Base-by-base conservation (phyloP, 257 asterid genomes). In the Galeopsis tetrahit region DNA sequence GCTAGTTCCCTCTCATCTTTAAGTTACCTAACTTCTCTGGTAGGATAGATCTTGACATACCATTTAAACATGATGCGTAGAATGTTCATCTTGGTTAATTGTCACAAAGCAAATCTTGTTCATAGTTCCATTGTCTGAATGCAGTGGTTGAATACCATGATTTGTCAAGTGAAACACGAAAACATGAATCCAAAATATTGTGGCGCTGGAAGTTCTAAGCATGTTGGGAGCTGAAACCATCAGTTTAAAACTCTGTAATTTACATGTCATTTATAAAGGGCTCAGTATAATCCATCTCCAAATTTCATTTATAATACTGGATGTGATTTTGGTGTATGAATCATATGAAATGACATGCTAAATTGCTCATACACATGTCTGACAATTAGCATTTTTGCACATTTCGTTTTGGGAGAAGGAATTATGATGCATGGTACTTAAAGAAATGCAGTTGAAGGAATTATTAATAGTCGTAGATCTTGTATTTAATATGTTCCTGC, bases 351-450 rank as follows among this genome's bases (percentile, higher is more conserved):
- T 48, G 31, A 10, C 72, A 74, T 39, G 43, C 36, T 31, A 53
- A 15, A 52, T 36, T 68, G 63, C 39, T 51, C 32, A 42, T 32
- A 21, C 52, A 10, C 6, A 21, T 21, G 0, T 21, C 1, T 21
- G n/a, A n/a, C n/a, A n/a, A 8, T 32, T 66, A 28, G 31, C 49
- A 0, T 28, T 14, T 34, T 14, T 48, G 7, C 13, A 33, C 34
- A 10, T 40, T 43, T 59, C 11, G 4, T 46, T 67, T 58, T 15
- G 67, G 74, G 14, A 63, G 56, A 74, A 57, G 40, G 48, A 63
- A 10, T 33, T 6, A 21, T 13, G 56, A 48, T 34, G 35, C 35
- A 3, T 63, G 14, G 40, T 36, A 15, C 42, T 17, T 58, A 44
- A 40, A 38, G 10, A 38, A 68, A 46, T 34, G 11, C 49, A 8